These are phyloP conservation scores for Candida ipomoeae DNA, from an alignment of 805 yeast species.

Conservation along the genomic window DNA sequence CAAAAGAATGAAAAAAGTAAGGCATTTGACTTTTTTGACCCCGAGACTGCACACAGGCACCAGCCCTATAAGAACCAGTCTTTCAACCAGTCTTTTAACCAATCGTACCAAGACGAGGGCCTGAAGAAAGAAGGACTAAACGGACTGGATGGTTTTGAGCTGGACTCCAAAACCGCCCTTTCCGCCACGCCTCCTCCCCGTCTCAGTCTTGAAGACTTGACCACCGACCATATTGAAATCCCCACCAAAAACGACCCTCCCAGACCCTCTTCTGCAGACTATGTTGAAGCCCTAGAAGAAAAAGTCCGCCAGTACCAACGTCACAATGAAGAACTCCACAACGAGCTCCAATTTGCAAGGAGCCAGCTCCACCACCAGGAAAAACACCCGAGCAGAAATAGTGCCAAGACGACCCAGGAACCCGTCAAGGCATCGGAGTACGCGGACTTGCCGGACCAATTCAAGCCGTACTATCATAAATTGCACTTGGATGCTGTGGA, in stretches of 20 bases:
- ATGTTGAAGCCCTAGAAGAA: constrained; percentile 3
- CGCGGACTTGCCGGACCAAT: constrained; percentile 18
- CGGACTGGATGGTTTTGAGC: neutral
- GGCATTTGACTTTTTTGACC: too few species aligned
- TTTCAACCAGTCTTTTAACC: too few species aligned
- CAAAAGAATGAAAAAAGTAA: neutral
- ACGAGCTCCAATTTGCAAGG: constrained; percentile 14
- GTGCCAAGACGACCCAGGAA: neutral
- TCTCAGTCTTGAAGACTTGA: constrained; percentile 13
- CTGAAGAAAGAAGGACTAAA: too few species aligned
- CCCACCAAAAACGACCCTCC: neutral
- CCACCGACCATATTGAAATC: constrained; percentile 14
- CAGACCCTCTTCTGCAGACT: neutral
- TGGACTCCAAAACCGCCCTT: constrained; percentile 1
- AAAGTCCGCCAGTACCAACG: constrained; percentile 13
- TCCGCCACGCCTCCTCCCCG: constrained; percentile 5
- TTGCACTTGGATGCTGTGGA: constrained; percentile 31
- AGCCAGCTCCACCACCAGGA: constrained; percentile 1
- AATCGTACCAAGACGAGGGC: neutral
- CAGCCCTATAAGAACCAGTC: too few species aligned
- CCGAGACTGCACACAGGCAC: too few species aligned
- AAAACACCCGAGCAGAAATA: neutral
- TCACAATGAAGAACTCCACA: constrained; percentile 17
- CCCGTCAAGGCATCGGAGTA: neutral
- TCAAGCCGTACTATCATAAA: constrained; percentile 23